These are phyloP conservation scores for Phytophthora uliginosa DNA, from an alignment of 352 stramenopile species.

Conservation along the genomic window DNA sequence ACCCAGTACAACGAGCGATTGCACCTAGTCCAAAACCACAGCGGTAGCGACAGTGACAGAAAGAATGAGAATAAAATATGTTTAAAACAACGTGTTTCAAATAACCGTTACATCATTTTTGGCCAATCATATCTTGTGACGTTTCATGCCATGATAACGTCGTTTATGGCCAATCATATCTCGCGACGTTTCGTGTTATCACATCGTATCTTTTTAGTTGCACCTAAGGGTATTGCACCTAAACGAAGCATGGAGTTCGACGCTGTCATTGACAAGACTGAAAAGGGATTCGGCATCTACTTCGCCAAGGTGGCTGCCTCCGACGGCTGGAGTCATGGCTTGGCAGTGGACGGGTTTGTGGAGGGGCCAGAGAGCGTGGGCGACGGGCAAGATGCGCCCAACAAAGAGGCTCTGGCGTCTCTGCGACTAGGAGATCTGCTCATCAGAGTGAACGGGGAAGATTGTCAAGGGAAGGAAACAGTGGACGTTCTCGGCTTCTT, in stretches of 20 bases:
- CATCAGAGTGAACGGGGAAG: constrained; percentile 39
- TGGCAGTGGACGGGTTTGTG: constrained; percentile 56
- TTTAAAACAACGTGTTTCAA: no score
- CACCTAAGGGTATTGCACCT: no score
- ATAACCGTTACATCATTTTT: no score
- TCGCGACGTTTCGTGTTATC: no score
- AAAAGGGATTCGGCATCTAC: constrained; percentile 54
- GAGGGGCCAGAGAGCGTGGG: constrained; percentile 8
- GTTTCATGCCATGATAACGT: no score
- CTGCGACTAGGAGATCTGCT: constrained; percentile 52
- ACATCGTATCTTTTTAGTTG: background rate
- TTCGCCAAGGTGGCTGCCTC: constrained; percentile 37
- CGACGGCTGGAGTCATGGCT: constrained; percentile 3
- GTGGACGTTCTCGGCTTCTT: constrained; percentile 42
- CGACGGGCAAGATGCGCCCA: background rate
- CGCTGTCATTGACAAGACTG: constrained; percentile 43
- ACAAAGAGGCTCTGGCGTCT: constrained; percentile 6
- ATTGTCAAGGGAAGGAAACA: constrained; percentile 36
- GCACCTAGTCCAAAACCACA: no score
- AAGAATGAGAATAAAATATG: no score
- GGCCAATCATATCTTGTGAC: no score
- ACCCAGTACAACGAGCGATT: no score
- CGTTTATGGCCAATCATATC: no score
- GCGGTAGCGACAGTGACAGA: no score
- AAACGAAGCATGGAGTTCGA: constrained; percentile 26